A percentile compares a stretch with the other conserved stretches of the same genome.
phyloP scores from a whole-genome alignment of 768 basidiomycete species.

The Sistotremastrum suecicum region DNA sequence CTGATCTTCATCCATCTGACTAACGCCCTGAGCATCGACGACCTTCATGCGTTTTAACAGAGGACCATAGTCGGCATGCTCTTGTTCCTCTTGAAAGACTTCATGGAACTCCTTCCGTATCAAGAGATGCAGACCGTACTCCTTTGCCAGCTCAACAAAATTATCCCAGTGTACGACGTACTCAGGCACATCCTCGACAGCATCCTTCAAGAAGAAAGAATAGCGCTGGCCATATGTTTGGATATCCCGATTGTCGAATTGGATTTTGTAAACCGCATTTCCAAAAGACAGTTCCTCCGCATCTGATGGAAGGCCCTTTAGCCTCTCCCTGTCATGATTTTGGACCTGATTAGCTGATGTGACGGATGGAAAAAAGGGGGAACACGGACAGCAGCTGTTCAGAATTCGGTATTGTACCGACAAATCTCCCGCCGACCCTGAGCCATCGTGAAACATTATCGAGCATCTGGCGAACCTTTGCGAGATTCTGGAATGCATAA shows the following conservation, averaged over 20 bases:
- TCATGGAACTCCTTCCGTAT: conserved; percentile 89
- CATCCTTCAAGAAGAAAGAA: conserved; percentile 85
- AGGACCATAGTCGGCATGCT: conserved; percentile 67
- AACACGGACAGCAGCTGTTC: conserved; percentile 62
- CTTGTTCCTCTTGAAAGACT: conserved; percentile 69
- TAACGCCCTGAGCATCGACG: conserved; percentile 71
- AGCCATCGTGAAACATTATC: conserved; percentile 75
- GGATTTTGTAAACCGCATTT: conserved; percentile 80
- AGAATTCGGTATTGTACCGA: conserved; percentile 94
- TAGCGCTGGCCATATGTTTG: conserved; percentile 84
- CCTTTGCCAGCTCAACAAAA: conserved; percentile 70
- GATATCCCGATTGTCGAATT: conserved; percentile 59
- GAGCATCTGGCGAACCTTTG: conserved; percentile 85
- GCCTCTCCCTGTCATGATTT: conserved; percentile 37
- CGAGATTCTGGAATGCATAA: conserved; percentile 89
- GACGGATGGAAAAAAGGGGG: conserved; percentile 1
- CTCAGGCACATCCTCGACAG: conserved; percentile 95
- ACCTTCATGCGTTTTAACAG: conserved; percentile 87
- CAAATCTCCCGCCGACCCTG: conserved; percentile 74
- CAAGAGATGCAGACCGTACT: conserved; percentile 57
- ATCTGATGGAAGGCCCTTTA: conserved; percentile 56
- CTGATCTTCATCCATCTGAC: conserved; percentile 87
- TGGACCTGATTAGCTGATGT: neutral
- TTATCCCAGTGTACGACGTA: conserved; percentile 94
- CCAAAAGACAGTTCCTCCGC: conserved; percentile 68